Percentiles rank a stretch among this genome's conserved stretches.
These are phyloP conservation scores for Neostapfia colusana DNA, from an alignment of 176 grass and related monocot genomes.

Conservation along the genomic window DNA sequence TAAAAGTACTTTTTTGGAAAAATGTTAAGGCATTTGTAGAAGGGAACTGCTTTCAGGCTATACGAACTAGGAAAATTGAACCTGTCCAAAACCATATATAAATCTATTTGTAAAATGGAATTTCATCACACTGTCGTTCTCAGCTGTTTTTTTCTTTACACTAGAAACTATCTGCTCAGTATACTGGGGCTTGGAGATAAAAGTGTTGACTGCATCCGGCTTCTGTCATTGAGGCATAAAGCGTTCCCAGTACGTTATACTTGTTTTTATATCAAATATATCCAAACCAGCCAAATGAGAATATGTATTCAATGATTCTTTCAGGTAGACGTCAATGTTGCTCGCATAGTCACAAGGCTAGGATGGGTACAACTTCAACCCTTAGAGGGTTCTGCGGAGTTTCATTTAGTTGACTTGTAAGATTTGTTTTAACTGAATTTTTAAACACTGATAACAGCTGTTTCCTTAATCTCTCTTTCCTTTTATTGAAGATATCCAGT, in stretches of 20 bases:
- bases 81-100: neutral
- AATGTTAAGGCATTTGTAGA: conserved; percentile 10
- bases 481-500: conserved; percentile 51
- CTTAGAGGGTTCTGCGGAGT: conserved; percentile 36
- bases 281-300: neutral
- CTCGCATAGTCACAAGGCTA: conserved; percentile 61
- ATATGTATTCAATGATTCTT: conserved; percentile 23
- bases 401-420: conserved; percentile 51
- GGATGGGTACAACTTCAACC: conserved; percentile 57
- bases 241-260: conserved; percentile 53
- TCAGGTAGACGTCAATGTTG: conserved; percentile 59
- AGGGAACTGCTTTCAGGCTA: conserved; percentile 22
- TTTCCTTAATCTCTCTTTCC: conserved; percentile 2
- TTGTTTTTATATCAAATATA: neutral
- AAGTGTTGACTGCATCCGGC: conserved; percentile 58
- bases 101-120: conserved; percentile 26
- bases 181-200: conserved; percentile 51
- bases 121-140: conserved; percentile 8
- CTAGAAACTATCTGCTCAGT: conserved; percentile 52
- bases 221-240: conserved; percentile 54
- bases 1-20: conserved; percentile 17
- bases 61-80: conserved; percentile 28
- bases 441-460: conserved; percentile 12
- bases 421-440: conserved; percentile 32
- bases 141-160: conserved; percentile 27